A percentile compares a stretch with the other conserved stretches of the same genome.
phyloP scores from a whole-genome alignment of 805 yeast species.

The Suhomyces kilbournensis region DNA sequence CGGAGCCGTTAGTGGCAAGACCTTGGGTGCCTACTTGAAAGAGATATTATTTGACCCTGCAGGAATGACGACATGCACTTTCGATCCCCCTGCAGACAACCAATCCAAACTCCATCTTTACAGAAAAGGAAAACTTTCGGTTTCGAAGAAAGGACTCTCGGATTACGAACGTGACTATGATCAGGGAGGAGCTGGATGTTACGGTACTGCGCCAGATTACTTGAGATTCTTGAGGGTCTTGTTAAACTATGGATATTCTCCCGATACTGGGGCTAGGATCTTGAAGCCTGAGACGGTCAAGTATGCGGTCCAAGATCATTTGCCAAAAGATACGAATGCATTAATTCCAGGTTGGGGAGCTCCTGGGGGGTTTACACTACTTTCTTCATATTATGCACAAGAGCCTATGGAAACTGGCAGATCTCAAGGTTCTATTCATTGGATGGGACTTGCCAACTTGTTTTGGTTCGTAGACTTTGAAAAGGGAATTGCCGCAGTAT shows the following conservation, averaged over 20 bases:
- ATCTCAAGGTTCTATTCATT: conserved; percentile 32
- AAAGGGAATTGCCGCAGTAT: conserved; percentile 37
- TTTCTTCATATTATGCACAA: neutral
- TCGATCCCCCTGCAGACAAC: conserved; percentile 2
- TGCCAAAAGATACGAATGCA: conserved; percentile 28
- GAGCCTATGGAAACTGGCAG: conserved; percentile 25
- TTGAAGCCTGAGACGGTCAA: conserved; percentile 26
- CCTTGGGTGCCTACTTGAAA: conserved; percentile 29
- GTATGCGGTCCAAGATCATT: conserved; percentile 32
- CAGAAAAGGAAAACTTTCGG: neutral
- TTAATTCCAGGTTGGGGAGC: conserved; percentile 35
- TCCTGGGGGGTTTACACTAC: conserved; percentile 17
- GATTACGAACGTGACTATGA: conserved; percentile 23
- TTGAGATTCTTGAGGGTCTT: conserved; percentile 37
- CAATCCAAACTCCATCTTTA: neutral
- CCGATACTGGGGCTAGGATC: conserved; percentile 28
- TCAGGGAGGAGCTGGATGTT: conserved; percentile 46
- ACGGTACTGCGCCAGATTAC: conserved; percentile 36
- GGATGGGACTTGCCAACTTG: conserved; percentile 42
- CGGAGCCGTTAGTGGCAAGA: conserved; percentile 30
- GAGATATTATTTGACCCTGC: conserved; percentile 31
- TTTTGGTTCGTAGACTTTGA: conserved; percentile 40
- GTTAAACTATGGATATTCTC: conserved; percentile 41
- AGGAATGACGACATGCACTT: conserved; percentile 27
- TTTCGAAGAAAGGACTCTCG: neutral